Evolutionary conservation across 257 asterid genomes (phyloP), one percentile per base, ranked within the genome.

Genomic region (Rauvolfia tetraphylla): DNA sequence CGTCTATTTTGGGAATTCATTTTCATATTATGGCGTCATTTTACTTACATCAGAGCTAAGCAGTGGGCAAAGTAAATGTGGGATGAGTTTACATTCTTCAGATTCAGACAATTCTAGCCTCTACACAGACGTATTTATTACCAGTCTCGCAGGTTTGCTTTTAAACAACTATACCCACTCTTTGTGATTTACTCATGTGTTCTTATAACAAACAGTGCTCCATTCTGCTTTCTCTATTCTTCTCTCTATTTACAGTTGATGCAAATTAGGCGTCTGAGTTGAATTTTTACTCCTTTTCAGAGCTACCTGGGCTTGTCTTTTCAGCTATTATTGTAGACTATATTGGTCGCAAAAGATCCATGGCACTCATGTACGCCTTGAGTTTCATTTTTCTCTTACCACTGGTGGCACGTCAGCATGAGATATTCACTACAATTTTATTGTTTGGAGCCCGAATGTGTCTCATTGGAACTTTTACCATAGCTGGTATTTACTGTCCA

Each of bases 1-100:
- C 23, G 81, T 91, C 46, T 88, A 72, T 74, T 86, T 88, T 29
- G 97, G 97, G 41, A 83, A 88, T 74, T 58, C 88, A 4, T 93
- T 93, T 81, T 79, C 91, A 44, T 93, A 93, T 81, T 91, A 90
- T 70, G 93, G 96, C 49, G 80, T 93, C 81, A 79, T 91, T 79
- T 76, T 93, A 86, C 90, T 91, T 79, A 90, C 97, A 53, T 91
- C 98, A 48, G 90, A 88, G 79, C 85, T 93, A 59, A 87, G 90
- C 83, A 79, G 88, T n/a, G 90, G 79, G 72, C 86, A 81, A 81
- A 87, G 85, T 83, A 79, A 79, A 70, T 90, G 93, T 79, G 61
- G 75, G 14, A 23, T 79, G 41, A 76, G 67, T 31, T 69, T 77
- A 83, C 83, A 65, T 66, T 58, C 75, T 5, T 61, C 42, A 31